Percentiles rank a stretch among this genome's conserved stretches.
Conservation (phyloP, 192 early-diverging fungal genomes). For the Geranomyces michiganensis region DNA sequence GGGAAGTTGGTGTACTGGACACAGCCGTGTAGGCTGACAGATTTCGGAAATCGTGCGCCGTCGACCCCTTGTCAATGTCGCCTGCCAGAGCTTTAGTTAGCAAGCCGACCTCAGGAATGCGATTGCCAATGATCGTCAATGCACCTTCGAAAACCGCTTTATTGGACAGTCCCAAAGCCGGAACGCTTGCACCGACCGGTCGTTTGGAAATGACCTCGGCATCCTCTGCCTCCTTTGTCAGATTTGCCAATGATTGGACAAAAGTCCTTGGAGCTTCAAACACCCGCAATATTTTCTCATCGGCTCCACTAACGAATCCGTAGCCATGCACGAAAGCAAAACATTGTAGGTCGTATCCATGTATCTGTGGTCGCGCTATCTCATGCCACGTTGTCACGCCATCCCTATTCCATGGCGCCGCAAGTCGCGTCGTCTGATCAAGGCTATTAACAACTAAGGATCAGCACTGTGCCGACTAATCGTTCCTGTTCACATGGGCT, state of each 20-base stretch:
- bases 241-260: conserved; percentile 60
- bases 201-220: conserved; percentile 32
- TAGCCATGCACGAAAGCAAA: conserved; percentile 75
- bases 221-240: conserved; percentile 42
- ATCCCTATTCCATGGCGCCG: conserved; percentile 69
- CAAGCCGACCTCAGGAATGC: not conserved
- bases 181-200: conserved; percentile 79
- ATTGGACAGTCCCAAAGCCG: conserved; percentile 93
- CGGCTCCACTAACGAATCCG: conserved; percentile 84
- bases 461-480: no score
- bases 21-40: conserved; percentile 41
- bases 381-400: conserved; percentile 77
- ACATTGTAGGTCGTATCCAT: conserved; percentile 92
- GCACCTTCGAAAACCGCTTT: conserved; percentile 72
- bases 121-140: no score
- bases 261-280: conserved; percentile 85
- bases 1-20: conserved; percentile 25
- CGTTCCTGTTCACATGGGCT: no score
- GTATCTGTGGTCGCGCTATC: conserved; percentile 91
- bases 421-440: conserved; percentile 90
- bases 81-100: not conserved
- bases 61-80: conserved; percentile 6
- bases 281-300: conserved; percentile 90
- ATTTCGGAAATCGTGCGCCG: conserved; percentile 38
- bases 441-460: conserved; percentile 44